phyloP scores from a whole-genome alignment of 345 rosid genomes.

The Pistacia vera region DNA sequence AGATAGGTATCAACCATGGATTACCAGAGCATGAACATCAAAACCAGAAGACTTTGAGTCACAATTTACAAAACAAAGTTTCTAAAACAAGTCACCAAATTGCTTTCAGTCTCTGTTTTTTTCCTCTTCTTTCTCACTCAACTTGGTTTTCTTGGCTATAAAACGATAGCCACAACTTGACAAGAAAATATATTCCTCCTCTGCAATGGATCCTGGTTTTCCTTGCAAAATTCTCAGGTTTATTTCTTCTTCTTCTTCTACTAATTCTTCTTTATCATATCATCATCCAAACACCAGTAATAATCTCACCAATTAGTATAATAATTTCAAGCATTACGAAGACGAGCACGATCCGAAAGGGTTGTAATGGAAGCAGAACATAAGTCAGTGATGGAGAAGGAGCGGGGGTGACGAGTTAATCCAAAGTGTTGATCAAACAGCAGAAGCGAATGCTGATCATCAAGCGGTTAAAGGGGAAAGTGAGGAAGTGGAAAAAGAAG shows the following conservation, averaged over 20 bases:
- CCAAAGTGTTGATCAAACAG: not conserved
- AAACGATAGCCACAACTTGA: conserved; percentile 55
- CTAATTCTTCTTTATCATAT: not conserved
- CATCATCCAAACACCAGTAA: conserved; percentile 2
- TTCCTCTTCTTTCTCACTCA: conserved; percentile 41
- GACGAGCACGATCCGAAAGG: not conserved
- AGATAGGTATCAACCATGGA: conserved; percentile 32
- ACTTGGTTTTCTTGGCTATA: conserved; percentile 34
- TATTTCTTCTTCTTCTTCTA: conserved; percentile 29
- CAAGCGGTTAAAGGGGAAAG: not conserved
- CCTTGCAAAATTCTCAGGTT: conserved; percentile 64
- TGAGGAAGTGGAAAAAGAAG: not conserved
- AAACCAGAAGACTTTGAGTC: conserved; percentile 21
- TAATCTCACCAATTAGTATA: conserved; percentile 12
- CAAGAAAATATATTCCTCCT: conserved; percentile 76
- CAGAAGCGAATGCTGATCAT: conserved; percentile 10
- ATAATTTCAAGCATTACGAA: conserved; percentile 26
- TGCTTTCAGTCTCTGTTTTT: conserved; percentile 62
- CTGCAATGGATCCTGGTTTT: conserved; percentile 79
- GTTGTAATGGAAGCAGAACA: conserved; percentile 15
- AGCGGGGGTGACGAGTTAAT: not conserved
- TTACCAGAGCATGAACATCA: conserved; percentile 1
- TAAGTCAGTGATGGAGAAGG: conserved; percentile 25
- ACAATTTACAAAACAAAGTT: conserved; percentile 32
- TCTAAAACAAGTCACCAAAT: conserved; percentile 41